Base-by-base conservation (phyloP, 805 yeast species). In the Barnettozyma populi region DNA sequence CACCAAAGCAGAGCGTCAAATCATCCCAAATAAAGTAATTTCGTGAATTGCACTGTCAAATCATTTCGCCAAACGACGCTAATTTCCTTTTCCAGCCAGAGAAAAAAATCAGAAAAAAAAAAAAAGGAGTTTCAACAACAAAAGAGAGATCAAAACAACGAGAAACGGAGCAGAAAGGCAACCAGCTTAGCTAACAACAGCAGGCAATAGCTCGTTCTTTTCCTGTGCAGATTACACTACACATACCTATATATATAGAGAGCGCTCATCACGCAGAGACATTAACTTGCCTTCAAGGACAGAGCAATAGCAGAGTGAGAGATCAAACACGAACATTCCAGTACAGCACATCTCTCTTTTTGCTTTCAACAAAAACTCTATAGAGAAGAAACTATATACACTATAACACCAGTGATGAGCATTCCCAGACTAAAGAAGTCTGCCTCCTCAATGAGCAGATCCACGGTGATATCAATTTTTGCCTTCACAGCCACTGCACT, bases 401-500 rank as follows among this genome's bases (percentile, higher is more conserved):
- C 37, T 18, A 18, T n/a, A 35, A 8, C 18, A 35, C n/a, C 14
- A 13, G 18, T 16, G 23, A 35, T 35, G 37, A 10, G 18, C 14
- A 18, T 16, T 14, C 5, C 14, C 37, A 35, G 14, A 18, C 37
- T 23, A 18, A 18, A 35, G 23, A 18, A 35, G 9, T 35, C 37
- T 18, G 37, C 16, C 4, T 35, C 16, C 4, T 35, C 37, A 35
- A 35, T 35, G 37, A 39, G 42, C 42, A 39, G 23, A 25, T n/a
- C 42, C 5, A 39, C 42, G 23, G 34, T 39, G 34, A 39, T 39
- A 39, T 39, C 42, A 7, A 24, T 20, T 34, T 3, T 39, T 24
- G 44, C 53, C 21, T 23, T 56, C 13, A 36, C 49, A 6, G 60
- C 59, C 7, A 19, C 37, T 6, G 42, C 59, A 3, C 11, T 52